Conservation (phyloP, 2,329 filamentous ascomycete genomes). For the Orbilia oligospora region DNA sequence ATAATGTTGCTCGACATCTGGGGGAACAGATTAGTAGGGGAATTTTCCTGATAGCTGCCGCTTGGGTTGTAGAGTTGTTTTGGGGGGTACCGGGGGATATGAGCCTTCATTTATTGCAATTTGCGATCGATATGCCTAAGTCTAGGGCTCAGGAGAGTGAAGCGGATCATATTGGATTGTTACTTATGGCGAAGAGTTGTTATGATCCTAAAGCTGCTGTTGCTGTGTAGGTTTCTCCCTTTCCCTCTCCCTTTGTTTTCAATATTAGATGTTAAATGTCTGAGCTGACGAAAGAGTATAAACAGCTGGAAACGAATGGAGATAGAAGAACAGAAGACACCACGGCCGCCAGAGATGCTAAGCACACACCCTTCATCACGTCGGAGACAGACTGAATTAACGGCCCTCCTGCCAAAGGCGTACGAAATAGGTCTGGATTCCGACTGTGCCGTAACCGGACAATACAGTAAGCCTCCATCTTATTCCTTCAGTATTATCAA, state of each 20-base stretch:
- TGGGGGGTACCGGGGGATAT: slow-evolving; percentile 62
- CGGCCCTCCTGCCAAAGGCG: slow-evolving; percentile 38
- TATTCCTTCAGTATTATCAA: background rate
- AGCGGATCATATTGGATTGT: slow-evolving; percentile 83
- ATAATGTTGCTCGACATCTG: slow-evolving; percentile 79
- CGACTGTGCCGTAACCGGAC: slow-evolving; percentile 27
- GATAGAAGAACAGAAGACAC: slow-evolving; percentile 68
- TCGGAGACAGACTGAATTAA: slow-evolving; percentile 42
- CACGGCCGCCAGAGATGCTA: slow-evolving; percentile 77
- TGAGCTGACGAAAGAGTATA: background rate
- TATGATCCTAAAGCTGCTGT: slow-evolving; percentile 79
- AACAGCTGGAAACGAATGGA: slow-evolving; percentile 75
- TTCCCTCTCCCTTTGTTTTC: too few species aligned
- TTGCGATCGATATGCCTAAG: slow-evolving; percentile 78
- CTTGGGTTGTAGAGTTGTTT: slow-evolving; percentile 66
- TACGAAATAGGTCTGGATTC: slow-evolving; percentile 43
- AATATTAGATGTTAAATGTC: background rate
- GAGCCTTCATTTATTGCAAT: slow-evolving; percentile 72
- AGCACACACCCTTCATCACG: slow-evolving; percentile 78
- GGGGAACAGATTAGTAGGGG: slow-evolving; percentile 74
- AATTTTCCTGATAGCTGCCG: slow-evolving; percentile 66
- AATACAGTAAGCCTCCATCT: slow-evolving; percentile 40
- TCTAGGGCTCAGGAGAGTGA: slow-evolving; percentile 80
- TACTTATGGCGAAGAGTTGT: slow-evolving; percentile 87
- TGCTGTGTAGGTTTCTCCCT: slow-evolving; percentile 70